Evolutionary conservation across 1,284 basidiomycete species (phyloP).

Genomic region (Puccinia horiana): DNA sequence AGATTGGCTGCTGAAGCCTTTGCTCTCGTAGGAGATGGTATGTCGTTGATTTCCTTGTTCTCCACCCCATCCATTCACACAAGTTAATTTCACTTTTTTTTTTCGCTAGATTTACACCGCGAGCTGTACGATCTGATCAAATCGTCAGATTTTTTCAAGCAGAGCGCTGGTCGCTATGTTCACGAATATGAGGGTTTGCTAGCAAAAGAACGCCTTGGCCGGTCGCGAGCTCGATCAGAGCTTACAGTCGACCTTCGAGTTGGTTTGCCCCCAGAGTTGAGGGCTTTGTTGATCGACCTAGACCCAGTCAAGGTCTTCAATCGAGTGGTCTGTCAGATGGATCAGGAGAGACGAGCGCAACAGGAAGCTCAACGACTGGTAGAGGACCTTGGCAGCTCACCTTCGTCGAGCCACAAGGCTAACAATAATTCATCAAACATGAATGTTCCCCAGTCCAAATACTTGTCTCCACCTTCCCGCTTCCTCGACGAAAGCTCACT

Average conservation of each 20-base stretch:
- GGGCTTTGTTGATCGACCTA: not conserved
- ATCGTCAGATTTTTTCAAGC: not conserved
- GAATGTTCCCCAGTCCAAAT: not conserved
- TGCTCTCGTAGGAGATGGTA: constrained; percentile 18
- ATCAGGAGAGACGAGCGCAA: constrained; percentile 5
- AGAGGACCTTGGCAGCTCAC: too few species aligned
- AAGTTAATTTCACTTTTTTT: too few species aligned
- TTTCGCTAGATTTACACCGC: constrained; percentile 6
- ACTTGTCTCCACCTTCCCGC: not conserved
- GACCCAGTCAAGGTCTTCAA: constrained; percentile 25
- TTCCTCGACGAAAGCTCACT: not conserved
- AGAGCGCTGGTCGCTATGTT: not conserved
- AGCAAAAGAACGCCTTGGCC: not conserved
- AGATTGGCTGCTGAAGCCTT: constrained; percentile 24
- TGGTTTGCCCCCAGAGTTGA: constrained; percentile 6
- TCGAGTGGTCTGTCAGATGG: constrained; percentile 15
- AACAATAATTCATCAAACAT: not conserved
- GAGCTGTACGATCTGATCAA: constrained; percentile 24
- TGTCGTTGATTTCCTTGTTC: not conserved
- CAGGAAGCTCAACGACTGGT: not conserved
- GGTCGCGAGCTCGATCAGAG: not conserved
- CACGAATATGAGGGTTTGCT: not conserved
- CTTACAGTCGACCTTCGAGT: constrained; percentile 5
- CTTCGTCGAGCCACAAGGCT: not conserved
- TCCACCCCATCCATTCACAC: not conserved